These are phyloP conservation scores for Quercus lobata DNA, from an alignment of 331 rosid species.

Conservation along the genomic window DNA sequence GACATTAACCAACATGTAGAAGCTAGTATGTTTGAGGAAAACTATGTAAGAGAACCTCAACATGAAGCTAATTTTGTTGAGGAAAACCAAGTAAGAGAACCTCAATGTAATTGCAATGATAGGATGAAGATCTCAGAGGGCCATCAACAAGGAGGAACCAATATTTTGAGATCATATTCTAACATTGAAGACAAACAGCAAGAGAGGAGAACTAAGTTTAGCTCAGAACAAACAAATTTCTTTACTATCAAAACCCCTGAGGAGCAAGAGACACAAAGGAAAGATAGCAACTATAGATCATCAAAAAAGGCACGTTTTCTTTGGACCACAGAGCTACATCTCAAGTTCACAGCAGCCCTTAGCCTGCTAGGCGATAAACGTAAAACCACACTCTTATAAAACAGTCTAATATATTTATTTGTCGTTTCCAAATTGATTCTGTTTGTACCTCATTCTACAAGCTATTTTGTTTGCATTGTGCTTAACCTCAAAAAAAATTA, in stretches of 20 bases:
- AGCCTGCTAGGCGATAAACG: constrained; percentile 30
- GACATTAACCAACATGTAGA: background rate
- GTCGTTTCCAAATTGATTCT: background rate
- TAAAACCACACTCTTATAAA: background rate
- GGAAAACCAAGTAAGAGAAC: background rate
- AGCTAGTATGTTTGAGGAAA: background rate
- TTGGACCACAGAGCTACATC: constrained; percentile 30
- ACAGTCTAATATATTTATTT: background rate
- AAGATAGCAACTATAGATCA: background rate
- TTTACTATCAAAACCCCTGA: background rate
- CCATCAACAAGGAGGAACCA: background rate
- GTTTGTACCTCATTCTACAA: no score
- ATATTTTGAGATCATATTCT: background rate
- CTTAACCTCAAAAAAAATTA: no score
- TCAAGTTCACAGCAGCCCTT: constrained; percentile 26
- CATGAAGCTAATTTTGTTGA: background rate
- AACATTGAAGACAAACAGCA: background rate
- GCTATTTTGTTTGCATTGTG: background rate
- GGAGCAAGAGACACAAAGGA: background rate
- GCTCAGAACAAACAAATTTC: background rate
- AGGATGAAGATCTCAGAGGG: background rate
- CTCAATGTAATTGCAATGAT: background rate
- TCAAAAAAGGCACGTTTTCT: background rate
- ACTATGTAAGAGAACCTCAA: background rate
- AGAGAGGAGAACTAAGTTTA: background rate